Conservation (phyloP, 495 filamentous ascomycete species). For the Lophiostoma macrostomum region DNA sequence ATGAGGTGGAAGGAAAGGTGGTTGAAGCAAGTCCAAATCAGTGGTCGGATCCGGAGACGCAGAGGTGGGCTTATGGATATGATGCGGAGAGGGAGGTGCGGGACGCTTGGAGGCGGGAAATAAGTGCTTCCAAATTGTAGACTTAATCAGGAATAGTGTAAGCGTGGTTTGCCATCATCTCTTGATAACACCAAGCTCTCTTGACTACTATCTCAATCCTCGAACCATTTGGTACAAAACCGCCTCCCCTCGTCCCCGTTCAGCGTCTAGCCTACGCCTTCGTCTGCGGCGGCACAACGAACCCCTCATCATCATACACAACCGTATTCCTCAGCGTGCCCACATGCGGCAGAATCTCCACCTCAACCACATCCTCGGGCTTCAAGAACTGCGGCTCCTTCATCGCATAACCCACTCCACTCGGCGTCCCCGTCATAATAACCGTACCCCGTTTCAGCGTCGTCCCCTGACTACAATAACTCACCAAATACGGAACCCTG, state of each 20-base stretch:
- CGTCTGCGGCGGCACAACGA: too few species aligned
- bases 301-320: too few species aligned
- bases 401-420: conserved; percentile 49
- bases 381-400: conserved; percentile 55
- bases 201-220: too few species aligned
- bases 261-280: too few species aligned
- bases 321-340: conserved; percentile 45
- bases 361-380: conserved; percentile 59
- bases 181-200: too few species aligned
- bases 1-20: conserved; percentile 34
- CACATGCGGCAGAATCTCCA: conserved; percentile 49
- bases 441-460: conserved; percentile 39
- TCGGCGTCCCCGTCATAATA: conserved; percentile 41
- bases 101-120: conserved; percentile 15
- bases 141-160: too few species aligned
- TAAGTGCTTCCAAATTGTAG: too few species aligned
- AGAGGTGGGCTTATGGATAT: conserved; percentile 50
- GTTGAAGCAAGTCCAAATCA: conserved; percentile 48
- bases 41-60: conserved; percentile 49
- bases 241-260: too few species aligned
- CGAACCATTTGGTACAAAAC: too few species aligned
- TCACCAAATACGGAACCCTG: conserved; percentile 37
- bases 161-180: too few species aligned
- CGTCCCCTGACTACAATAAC: conserved; percentile 36
- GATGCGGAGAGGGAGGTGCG: conserved; percentile 41